A percentile compares a stretch with the other conserved stretches of the same genome.
These are phyloP conservation scores for Suillus subluteus DNA, from an alignment of 768 basidiomycete species.

Conservation along the genomic window DNA sequence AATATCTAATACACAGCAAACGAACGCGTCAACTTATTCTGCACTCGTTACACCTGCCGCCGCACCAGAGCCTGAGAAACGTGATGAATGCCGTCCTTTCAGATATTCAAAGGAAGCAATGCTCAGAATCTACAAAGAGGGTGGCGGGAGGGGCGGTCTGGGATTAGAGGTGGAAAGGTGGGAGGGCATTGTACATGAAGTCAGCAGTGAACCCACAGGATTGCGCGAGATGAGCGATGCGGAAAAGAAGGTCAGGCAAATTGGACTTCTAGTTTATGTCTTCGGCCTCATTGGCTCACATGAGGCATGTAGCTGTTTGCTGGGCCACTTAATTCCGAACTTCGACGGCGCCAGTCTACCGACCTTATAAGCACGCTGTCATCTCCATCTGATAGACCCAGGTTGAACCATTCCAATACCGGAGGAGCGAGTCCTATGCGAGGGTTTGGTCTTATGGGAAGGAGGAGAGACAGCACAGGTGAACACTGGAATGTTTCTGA, in stretches of 20 bases:
- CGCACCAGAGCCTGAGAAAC: slow-evolving; percentile 54
- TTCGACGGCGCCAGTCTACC: slow-evolving; percentile 82
- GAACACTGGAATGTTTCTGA: slow-evolving; percentile 15
- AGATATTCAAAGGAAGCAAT: slow-evolving; percentile 86
- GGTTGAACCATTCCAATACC: slow-evolving; percentile 54
- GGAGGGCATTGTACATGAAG: slow-evolving; percentile 86
- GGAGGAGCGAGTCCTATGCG: slow-evolving; percentile 58
- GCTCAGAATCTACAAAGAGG: slow-evolving; percentile 81
- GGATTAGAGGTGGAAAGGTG: slow-evolving; percentile 87
- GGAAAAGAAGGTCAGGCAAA: slow-evolving; percentile 80
- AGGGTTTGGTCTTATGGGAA: slow-evolving; percentile 62
- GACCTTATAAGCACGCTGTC: slow-evolving; percentile 68
- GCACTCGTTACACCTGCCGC: slow-evolving; percentile 48
- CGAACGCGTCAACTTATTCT: slow-evolving; percentile 74
- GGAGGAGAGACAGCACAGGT: slow-evolving; percentile 77
- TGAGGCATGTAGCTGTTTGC: slow-evolving; percentile 67
- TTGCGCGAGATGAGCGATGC: slow-evolving; percentile 79
- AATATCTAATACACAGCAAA: slow-evolving; percentile 45
- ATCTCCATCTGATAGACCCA: slow-evolving; percentile 62
- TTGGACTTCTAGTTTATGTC: slow-evolving; percentile 14
- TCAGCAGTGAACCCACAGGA: slow-evolving; percentile 69
- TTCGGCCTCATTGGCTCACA: slow-evolving; percentile 28
- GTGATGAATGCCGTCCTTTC: slow-evolving; percentile 77
- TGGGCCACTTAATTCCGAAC: slow-evolving; percentile 80
- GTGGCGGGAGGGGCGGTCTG: slow-evolving; percentile 70